Conservation (phyloP, 768 basidiomycete genomes). For the Scleroderma citrinum region DNA sequence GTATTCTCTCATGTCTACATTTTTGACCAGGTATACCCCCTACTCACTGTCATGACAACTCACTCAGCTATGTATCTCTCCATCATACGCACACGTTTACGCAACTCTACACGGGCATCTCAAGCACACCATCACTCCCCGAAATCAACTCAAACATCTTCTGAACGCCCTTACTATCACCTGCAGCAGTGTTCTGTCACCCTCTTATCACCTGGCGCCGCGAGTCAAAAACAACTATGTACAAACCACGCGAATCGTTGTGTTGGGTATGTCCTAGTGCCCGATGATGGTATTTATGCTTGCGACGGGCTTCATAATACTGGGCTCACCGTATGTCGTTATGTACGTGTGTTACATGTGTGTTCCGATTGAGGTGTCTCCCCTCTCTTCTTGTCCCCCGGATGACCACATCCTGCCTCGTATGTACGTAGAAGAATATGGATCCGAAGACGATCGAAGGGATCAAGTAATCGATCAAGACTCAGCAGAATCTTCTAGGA, state of each 20-base stretch:
- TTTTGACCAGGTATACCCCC: conserved; percentile 71
- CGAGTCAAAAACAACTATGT: conserved; percentile 57
- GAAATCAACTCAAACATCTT: conserved; percentile 59
- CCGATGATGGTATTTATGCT: conserved; percentile 84
- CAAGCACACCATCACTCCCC: conserved; percentile 34
- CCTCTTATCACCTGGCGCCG: conserved; percentile 51
- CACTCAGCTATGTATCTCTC: too few relatives aligned
- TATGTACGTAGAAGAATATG: conserved; percentile 70
- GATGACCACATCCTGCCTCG: conserved; percentile 8
- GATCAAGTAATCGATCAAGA: too few relatives aligned
- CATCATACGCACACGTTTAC: conserved; percentile 1
- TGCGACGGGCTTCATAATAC: conserved; percentile 56
- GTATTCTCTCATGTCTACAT: conserved; percentile 58
- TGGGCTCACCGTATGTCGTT: conserved; percentile 73
- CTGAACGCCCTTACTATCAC: conserved; percentile 71
- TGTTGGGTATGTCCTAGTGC: conserved; percentile 70
- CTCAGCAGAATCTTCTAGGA: too few relatives aligned
- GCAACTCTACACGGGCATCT: conserved; percentile 66
- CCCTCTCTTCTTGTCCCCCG: neutral
- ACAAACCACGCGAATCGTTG: conserved; percentile 64
- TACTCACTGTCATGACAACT: too few relatives aligned
- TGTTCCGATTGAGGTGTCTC: neutral
- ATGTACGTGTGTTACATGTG: too few relatives aligned
- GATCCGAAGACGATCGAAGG: conserved; percentile 66
- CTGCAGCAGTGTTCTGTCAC: conserved; percentile 40